A percentile compares a stretch with the other conserved stretches of the same genome.
Conservation (phyloP, 75 land plant genomes). For the Pinus taeda region DNA sequence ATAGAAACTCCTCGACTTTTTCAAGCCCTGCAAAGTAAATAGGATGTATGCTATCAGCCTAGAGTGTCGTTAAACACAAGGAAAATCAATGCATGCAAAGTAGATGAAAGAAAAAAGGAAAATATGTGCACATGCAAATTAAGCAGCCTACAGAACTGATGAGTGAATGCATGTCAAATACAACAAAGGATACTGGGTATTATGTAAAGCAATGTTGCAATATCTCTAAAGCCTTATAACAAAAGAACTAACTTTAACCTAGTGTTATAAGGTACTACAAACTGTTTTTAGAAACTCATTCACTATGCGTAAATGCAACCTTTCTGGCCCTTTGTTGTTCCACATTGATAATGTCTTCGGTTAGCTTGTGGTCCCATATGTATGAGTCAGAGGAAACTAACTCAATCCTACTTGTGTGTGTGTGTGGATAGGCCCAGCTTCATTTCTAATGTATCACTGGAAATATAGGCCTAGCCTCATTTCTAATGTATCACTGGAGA, state of each 20-base stretch:
- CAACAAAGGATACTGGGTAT: background rate
- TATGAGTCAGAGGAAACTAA: no score
- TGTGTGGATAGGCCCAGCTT: no score
- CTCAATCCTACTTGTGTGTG: no score
- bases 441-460: no score
- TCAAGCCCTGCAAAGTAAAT: conserved; percentile 62
- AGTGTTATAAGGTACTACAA: background rate
- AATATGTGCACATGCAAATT: background rate
- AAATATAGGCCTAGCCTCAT: no score
- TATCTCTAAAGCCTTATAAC: background rate
- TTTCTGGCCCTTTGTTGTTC: no score
- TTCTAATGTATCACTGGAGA: no score
- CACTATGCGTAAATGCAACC: no score
- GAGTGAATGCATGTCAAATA: background rate
- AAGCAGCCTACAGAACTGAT: background rate
- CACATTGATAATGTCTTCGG: no score
- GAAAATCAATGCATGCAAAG: background rate
- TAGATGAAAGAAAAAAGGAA: background rate
- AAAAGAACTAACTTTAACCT: background rate
- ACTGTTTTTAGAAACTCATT: background rate
- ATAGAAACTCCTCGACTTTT: conserved; percentile 60
- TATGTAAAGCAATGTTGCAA: background rate
- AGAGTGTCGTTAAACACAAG: background rate
- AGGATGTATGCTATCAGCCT: background rate
- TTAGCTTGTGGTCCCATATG: no score